Conservation (phyloP, 108 stramenopile species). For the Nannochloropsis salina region DNA sequence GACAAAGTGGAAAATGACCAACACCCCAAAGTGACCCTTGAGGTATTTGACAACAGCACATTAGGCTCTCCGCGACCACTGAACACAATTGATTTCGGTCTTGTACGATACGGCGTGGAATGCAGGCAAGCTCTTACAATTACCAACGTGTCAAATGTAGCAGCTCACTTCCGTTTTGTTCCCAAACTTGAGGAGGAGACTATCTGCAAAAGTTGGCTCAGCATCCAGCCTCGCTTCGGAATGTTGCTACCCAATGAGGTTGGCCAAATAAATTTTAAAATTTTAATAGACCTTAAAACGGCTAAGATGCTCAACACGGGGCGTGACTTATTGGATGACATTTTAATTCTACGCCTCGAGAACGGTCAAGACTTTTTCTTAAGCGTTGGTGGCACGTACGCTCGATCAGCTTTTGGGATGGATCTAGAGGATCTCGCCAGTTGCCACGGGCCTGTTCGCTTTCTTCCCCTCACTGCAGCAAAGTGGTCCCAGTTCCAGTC, state of each 20-base stretch:
- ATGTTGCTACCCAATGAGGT: constrained; percentile 82
- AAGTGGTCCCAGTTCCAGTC: not conserved
- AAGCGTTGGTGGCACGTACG: constrained; percentile 69
- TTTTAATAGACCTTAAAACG: constrained; percentile 69
- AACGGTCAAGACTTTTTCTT: constrained; percentile 87
- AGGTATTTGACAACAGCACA: constrained; percentile 48
- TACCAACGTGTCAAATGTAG: constrained; percentile 75
- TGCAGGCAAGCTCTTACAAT: constrained; percentile 64
- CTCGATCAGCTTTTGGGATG: constrained; percentile 87
- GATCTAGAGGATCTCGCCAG: constrained; percentile 72
- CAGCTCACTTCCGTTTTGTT: constrained; percentile 80
- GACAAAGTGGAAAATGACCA: constrained; percentile 76
- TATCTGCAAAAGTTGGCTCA: constrained; percentile 81
- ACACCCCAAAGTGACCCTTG: constrained; percentile 73
- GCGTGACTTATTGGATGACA: constrained; percentile 76
- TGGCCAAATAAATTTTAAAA: constrained; percentile 64
- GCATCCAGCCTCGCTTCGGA: constrained; percentile 75
- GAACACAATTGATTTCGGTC: constrained; percentile 64
- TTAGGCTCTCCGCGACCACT: not conserved
- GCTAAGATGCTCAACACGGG: constrained; percentile 70
- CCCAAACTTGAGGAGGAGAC: constrained; percentile 82
- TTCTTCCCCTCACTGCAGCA: not conserved
- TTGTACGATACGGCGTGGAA: constrained; percentile 63
- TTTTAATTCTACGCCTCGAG: constrained; percentile 84
- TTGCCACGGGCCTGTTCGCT: constrained; percentile 27